Percentiles rank a stretch among this genome's conserved stretches.
These are phyloP conservation scores for Trichoderma sp. DNA, from an alignment of 2,329 filamentous ascomycete species.

Conservation along the genomic window DNA sequence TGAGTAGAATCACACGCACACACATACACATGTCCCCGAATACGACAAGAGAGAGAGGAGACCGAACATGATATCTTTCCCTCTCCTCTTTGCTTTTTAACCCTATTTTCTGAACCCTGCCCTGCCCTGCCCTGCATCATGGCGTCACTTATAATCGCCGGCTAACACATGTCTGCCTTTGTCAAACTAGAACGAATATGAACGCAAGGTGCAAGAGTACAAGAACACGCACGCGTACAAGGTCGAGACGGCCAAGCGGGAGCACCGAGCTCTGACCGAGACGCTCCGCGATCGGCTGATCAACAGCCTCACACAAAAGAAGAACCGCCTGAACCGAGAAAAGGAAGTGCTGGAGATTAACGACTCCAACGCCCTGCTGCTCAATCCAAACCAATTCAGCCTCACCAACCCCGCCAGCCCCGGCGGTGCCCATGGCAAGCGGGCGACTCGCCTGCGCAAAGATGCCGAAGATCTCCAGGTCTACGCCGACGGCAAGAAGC, in stretches of 20 bases:
- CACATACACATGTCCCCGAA: not conserved
- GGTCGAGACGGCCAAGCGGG: slow-evolving; percentile 59
- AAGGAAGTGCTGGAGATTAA: slow-evolving; percentile 67
- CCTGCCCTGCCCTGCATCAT: not conserved
- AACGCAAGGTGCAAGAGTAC: slow-evolving; percentile 59
- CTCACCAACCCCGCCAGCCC: slow-evolving; percentile 63
- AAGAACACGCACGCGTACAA: slow-evolving; percentile 60
- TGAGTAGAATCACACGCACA: slow-evolving; percentile 40
- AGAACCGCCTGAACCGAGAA: slow-evolving; percentile 61
- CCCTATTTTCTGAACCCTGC: not conserved
- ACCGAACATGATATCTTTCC: not conserved
- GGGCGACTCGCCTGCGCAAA: slow-evolving; percentile 59
- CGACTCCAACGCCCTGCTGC: slow-evolving; percentile 61
- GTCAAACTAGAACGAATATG: slow-evolving; percentile 54
- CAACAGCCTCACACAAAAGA: slow-evolving; percentile 63
- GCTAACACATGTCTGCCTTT: slow-evolving; percentile 11
- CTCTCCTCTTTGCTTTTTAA: not conserved
- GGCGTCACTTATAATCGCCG: slow-evolving; percentile 1
- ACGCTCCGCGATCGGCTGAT: slow-evolving; percentile 66
- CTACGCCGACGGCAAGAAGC: slow-evolving; percentile 57
- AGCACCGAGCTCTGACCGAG: slow-evolving; percentile 56
- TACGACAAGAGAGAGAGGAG: not conserved
- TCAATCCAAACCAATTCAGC: slow-evolving; percentile 67
- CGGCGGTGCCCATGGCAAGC: slow-evolving; percentile 60
- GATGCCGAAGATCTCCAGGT: slow-evolving; percentile 57